phyloP scores from a whole-genome alignment of 2,329 filamentous ascomycete genomes.

The Chrysoporthe cubensis region DNA sequence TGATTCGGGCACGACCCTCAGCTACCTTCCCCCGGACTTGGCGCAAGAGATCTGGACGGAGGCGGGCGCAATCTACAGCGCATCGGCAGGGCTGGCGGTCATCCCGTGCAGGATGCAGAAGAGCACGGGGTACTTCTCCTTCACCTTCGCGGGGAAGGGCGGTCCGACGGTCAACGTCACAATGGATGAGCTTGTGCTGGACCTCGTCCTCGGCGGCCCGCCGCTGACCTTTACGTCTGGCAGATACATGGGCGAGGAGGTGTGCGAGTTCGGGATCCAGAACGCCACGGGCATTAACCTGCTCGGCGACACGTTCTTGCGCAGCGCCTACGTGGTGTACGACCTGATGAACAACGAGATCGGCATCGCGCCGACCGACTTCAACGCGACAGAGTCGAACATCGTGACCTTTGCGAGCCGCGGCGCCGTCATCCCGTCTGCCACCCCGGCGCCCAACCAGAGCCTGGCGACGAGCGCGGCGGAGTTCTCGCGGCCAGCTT shows the following conservation, averaged over 20 bases:
- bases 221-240: constrained; percentile 44
- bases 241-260: constrained; percentile 47
- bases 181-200: constrained; percentile 61
- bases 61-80: constrained; percentile 54
- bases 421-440: constrained; percentile 54
- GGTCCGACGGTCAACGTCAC: constrained; percentile 56
- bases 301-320: constrained; percentile 62
- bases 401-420: constrained; percentile 55
- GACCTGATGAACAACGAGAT: constrained; percentile 63
- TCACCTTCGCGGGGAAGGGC: constrained; percentile 54
- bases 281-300: constrained; percentile 49
- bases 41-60: constrained; percentile 57
- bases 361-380: constrained; percentile 57
- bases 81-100: constrained; percentile 44
- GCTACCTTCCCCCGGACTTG: constrained; percentile 68
- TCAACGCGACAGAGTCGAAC: constrained; percentile 56
- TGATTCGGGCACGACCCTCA: constrained; percentile 76
- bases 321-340: constrained; percentile 64
- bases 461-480: constrained; percentile 37
- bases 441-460: constrained; percentile 49
- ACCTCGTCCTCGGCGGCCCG: constrained; percentile 42
- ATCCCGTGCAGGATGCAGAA: constrained; percentile 54
- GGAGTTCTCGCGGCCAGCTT: constrained; percentile 38
- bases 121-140: constrained; percentile 54
- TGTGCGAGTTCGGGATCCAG: constrained; percentile 62